Evolutionary conservation across 2,329 filamentous ascomycete genomes (phyloP).

Genomic region (Calonectria leucothoes): DNA sequence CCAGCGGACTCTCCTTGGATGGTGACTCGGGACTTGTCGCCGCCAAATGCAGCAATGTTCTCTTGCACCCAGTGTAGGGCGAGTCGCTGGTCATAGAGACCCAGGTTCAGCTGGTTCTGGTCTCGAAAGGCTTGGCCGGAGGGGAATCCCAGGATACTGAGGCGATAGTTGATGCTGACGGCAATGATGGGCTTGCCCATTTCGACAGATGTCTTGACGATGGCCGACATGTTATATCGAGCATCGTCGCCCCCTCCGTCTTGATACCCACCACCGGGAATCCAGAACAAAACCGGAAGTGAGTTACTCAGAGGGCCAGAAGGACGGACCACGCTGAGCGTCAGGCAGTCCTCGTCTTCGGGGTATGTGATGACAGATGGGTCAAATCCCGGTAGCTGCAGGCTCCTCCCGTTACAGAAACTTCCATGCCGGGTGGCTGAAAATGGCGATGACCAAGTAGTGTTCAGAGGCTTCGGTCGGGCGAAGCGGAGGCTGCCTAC

Average conservation of each 20-base stretch:
- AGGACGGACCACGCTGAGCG: background rate
- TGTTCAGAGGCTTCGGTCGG: too few relatives aligned
- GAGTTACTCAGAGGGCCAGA: background rate
- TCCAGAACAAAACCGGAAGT: background rate
- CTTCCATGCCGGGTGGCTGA: too few relatives aligned
- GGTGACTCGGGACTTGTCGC: background rate
- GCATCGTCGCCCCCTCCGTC: background rate
- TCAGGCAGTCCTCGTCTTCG: background rate
- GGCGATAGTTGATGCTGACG: background rate
- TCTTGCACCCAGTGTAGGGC: background rate
- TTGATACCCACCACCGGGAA: background rate
- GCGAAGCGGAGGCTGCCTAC: too few relatives aligned
- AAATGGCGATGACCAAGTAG: too few relatives aligned
- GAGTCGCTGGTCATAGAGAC: background rate
- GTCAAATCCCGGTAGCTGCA: too few relatives aligned
- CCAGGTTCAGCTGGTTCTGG: background rate
- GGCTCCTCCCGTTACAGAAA: too few relatives aligned
- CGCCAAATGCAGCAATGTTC: background rate
- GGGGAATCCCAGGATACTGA: background rate
- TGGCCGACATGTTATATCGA: background rate
- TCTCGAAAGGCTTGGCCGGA: background rate
- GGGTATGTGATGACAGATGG: too few relatives aligned
- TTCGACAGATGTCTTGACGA: background rate
- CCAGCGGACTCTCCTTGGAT: background rate
- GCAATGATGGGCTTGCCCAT: background rate